Evolutionary conservation across 78 protist genomes (phyloP), one percentile per base, ranked within the genome.

Genomic region (Mantamonas sphyraenae): DNA sequence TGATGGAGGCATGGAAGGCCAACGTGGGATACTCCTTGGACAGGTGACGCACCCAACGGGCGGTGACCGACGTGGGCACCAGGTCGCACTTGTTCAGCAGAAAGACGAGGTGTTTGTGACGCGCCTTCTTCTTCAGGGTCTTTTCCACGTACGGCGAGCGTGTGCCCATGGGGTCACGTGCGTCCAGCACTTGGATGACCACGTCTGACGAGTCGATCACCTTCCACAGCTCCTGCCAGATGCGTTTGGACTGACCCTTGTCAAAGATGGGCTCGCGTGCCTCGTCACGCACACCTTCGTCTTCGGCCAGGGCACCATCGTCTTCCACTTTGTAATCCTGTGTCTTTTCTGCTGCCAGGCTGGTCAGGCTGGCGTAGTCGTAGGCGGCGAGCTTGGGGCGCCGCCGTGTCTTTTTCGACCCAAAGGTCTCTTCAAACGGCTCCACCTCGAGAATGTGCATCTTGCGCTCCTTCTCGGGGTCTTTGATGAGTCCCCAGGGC

Each of bases 151-250:
- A 43, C 17, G 19, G 19, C 53, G 81, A 83, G 34, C 99, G 79
- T 30, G 99, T 97, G 40, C 99, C 99, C 73, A 94, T 53, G 38
- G 99, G 99, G 72, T 98, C 98, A 53, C 99, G 84, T 37, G 97
- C 99, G 39, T 92, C 96, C 26, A 93, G 75, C 10, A 93, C 97
- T 51, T 90, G 87, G 8, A 89, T 17, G 28, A 97, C 35, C 10
- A 97, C 98, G 64, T 97, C 99, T 2, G 92, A 77, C 1, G 97
- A 83, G 57, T n/a, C 58, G 37, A 2, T n/a, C 40, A 83, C 92
- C 64, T 96, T 97, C 82, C 87, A 89, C 17, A 97, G 71, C 76
- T 97, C 98, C 28, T 85, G 80, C 95, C 96, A 91, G 55, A 97
- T 93, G 20, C 99, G 82, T 35, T 77, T 68, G 0, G 97, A 89